A percentile compares a stretch with the other conserved stretches of the same genome.
phyloP scores from a whole-genome alignment of 2,329 filamentous ascomycete genomes.

The Calonectria leucothoes region DNA sequence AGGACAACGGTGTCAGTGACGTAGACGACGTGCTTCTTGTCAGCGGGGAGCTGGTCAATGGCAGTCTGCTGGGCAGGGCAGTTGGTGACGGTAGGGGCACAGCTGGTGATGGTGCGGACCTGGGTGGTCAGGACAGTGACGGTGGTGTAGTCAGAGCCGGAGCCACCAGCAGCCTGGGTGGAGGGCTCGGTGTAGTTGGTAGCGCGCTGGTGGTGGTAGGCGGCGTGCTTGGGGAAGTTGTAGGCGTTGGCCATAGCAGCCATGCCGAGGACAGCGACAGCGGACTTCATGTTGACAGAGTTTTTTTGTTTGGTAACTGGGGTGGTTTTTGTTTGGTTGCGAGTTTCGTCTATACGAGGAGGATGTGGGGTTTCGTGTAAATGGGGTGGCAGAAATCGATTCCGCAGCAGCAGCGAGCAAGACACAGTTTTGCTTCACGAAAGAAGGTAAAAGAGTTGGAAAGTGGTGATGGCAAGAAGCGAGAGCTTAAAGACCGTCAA shows the following conservation, averaged over 20 bases:
- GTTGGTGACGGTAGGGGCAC: constrained; percentile 68
- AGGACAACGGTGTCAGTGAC: constrained; percentile 54
- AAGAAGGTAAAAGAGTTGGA: constrained; percentile 39
- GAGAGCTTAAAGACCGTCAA: constrained; percentile 44
- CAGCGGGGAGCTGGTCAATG: constrained; percentile 49
- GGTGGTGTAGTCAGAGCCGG: constrained; percentile 49
- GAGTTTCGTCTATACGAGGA: constrained; percentile 40
- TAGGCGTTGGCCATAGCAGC: constrained; percentile 58
- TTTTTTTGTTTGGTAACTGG: constrained; percentile 12
- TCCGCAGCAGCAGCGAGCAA: constrained; percentile 43
- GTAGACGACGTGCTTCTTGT: constrained; percentile 45
- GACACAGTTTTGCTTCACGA: constrained; percentile 47
- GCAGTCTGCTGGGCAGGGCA: constrained; percentile 56
- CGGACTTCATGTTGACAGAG: constrained; percentile 60
- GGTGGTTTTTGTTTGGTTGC: constrained; percentile 27
- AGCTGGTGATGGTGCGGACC: constrained; percentile 68
- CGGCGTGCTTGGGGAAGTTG: constrained; percentile 47
- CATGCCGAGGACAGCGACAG: constrained; percentile 55
- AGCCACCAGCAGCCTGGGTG: constrained; percentile 16
- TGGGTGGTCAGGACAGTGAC: constrained; percentile 65
- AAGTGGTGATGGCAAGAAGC: constrained; percentile 28
- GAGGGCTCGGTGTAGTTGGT: constrained; percentile 30
- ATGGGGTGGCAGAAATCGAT: constrained; percentile 47
- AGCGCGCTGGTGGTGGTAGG: constrained; percentile 43
- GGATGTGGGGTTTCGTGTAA: constrained; percentile 26